Evolutionary conservation across 2,329 filamentous ascomycete genomes (phyloP).

Genomic region (Pseudogymnoascus sp.): DNA sequence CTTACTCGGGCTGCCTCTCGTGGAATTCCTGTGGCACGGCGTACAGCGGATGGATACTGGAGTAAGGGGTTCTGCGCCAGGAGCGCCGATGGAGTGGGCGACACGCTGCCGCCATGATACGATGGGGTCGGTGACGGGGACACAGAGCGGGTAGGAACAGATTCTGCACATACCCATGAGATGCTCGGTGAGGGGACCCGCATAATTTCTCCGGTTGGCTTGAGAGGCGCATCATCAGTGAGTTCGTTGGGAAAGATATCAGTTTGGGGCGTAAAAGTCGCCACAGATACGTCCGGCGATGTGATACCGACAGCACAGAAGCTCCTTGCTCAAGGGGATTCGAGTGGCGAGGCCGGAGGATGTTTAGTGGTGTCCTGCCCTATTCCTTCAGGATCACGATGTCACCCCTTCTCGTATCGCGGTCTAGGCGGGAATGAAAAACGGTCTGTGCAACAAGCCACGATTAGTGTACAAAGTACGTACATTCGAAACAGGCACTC

Average conservation of each 20-base stretch:
- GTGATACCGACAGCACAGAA: not conserved
- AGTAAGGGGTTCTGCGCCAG: not conserved
- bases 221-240: not conserved
- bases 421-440: not conserved
- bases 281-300: not conserved
- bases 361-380: not conserved
- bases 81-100: not conserved
- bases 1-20: constrained; percentile 1
- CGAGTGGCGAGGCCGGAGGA: not conserved
- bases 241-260: not conserved
- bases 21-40: not conserved
- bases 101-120: not conserved
- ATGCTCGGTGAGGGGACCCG: not conserved
- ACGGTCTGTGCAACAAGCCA: constrained; percentile 6
- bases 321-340: not conserved
- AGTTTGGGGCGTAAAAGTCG: not conserved
- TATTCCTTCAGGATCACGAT: constrained; percentile 2
- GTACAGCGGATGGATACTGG: not conserved
- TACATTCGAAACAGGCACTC: constrained; percentile 1
- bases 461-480: not conserved
- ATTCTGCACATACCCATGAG: not conserved
- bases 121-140: constrained; percentile 1
- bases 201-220: not conserved
- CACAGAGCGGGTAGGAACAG: constrained; percentile 1
- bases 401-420: not conserved